Evolutionary conservation across 768 basidiomycete species (phyloP).

Genomic region (Agrocybe pediades): DNA sequence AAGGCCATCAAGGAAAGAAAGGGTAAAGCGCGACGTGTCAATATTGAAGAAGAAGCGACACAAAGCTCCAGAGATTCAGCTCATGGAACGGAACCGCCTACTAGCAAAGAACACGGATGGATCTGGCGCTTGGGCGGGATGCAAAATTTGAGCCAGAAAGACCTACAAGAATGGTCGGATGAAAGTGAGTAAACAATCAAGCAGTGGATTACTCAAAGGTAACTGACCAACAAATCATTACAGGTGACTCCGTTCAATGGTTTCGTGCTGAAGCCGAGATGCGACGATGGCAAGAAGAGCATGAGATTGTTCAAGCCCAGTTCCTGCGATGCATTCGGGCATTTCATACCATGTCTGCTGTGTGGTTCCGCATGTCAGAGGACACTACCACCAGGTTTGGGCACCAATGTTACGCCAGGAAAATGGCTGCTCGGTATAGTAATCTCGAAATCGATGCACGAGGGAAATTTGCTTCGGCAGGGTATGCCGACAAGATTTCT

Average conservation of each 20-base stretch:
- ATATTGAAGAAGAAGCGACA: too few relatives aligned
- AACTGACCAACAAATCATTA: not conserved
- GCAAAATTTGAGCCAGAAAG: not conserved
- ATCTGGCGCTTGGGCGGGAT: not conserved
- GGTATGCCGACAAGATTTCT: too few relatives aligned
- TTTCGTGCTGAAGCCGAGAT: conserved; percentile 29
- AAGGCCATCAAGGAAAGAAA: too few relatives aligned
- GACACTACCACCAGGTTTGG: not conserved
- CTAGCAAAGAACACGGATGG: too few relatives aligned
- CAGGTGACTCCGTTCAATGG: conserved; percentile 28
- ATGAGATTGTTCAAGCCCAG: conserved; percentile 22
- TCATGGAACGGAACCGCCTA: too few relatives aligned
- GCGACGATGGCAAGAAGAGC: conserved; percentile 26
- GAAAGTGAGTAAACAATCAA: not conserved
- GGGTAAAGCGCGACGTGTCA: too few relatives aligned
- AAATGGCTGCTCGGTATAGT: too few relatives aligned
- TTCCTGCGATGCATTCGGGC: conserved; percentile 20
- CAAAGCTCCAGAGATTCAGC: too few relatives aligned
- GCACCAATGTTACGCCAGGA: too few relatives aligned
- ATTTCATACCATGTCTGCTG: not conserved
- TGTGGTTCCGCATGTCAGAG: not conserved
- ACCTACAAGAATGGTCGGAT: not conserved
- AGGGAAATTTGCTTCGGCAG: too few relatives aligned
- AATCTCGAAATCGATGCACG: too few relatives aligned
- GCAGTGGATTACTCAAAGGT: too few relatives aligned